phyloP scores from a whole-genome alignment of 2,329 filamentous ascomycete species.

The Diplodia mutila region DNA sequence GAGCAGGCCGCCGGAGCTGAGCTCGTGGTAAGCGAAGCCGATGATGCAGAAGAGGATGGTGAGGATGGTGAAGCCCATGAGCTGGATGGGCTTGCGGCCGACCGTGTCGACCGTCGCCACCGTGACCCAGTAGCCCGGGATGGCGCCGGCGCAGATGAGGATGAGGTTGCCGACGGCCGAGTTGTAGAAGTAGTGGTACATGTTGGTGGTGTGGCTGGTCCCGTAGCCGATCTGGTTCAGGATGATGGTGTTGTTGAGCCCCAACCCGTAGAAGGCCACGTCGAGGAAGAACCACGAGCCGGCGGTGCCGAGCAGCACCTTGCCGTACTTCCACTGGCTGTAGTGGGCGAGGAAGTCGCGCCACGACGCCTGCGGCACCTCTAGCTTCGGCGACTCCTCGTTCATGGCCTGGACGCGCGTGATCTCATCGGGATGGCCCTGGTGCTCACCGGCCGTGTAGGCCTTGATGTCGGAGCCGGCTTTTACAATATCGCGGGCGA shows the following conservation, averaged over 20 bases:
- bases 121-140: constrained; percentile 82
- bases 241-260: constrained; percentile 76
- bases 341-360: constrained; percentile 74
- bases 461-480: constrained; percentile 72
- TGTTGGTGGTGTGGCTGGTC: constrained; percentile 54
- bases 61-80: constrained; percentile 56
- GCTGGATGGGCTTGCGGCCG: constrained; percentile 77
- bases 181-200: constrained; percentile 73
- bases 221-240: constrained; percentile 73
- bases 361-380: constrained; percentile 72
- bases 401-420: constrained; percentile 62
- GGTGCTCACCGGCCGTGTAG: constrained; percentile 69
- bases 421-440: constrained; percentile 69
- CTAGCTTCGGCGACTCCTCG: constrained; percentile 58
- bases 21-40: constrained; percentile 52
- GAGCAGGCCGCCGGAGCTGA: constrained; percentile 48
- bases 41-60: constrained; percentile 55
- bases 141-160: constrained; percentile 75
- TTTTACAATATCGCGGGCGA: constrained; percentile 74
- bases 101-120: constrained; percentile 74
- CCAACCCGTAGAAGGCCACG: constrained; percentile 59
- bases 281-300: constrained; percentile 85
- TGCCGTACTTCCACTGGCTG: constrained; percentile 69
- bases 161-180: constrained; percentile 79
- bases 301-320: constrained; percentile 76